Percentiles rank a stretch among this genome's conserved stretches.
Conservation (phyloP, 768 basidiomycete genomes). For the Lactarius deliciosus region DNA sequence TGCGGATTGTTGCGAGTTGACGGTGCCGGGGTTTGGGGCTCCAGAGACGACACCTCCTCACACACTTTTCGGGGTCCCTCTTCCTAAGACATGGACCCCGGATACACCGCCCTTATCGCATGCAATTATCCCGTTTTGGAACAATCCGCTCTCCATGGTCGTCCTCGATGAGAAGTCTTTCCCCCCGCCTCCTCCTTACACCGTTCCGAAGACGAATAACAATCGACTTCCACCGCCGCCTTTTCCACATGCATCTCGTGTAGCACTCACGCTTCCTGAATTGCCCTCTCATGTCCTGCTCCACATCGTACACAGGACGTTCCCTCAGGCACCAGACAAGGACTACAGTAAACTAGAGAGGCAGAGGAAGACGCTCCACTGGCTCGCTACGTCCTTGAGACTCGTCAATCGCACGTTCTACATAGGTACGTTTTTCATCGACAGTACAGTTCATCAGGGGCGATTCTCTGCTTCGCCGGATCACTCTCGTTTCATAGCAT, state of each 20-base stretch:
- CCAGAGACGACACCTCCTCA: background rate
- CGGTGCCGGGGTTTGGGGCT: constrained; percentile 25
- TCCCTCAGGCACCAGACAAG: constrained; percentile 50
- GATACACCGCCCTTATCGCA: background rate
- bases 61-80: constrained; percentile 14
- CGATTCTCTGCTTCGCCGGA: constrained; percentile 1
- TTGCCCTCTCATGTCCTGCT: constrained; percentile 67
- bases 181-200: constrained; percentile 21
- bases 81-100: constrained; percentile 9
- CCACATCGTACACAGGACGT: constrained; percentile 64
- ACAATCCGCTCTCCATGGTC: constrained; percentile 38
- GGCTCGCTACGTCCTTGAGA: constrained; percentile 63
- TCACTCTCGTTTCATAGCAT: background rate
- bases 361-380: constrained; percentile 68
- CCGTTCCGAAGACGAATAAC: background rate
- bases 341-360: constrained; percentile 44
- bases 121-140: background rate
- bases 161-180: constrained; percentile 31
- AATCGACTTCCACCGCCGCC: constrained; percentile 14
- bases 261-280: constrained; percentile 33
- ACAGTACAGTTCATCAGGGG: background rate
- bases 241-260: background rate
- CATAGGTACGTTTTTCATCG: constrained; percentile 46
- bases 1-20: constrained; percentile 19
- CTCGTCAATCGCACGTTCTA: constrained; percentile 67